phyloP scores from a whole-genome alignment of 495 filamentous ascomycete genomes.

The Aspergillus conjunctus region DNA sequence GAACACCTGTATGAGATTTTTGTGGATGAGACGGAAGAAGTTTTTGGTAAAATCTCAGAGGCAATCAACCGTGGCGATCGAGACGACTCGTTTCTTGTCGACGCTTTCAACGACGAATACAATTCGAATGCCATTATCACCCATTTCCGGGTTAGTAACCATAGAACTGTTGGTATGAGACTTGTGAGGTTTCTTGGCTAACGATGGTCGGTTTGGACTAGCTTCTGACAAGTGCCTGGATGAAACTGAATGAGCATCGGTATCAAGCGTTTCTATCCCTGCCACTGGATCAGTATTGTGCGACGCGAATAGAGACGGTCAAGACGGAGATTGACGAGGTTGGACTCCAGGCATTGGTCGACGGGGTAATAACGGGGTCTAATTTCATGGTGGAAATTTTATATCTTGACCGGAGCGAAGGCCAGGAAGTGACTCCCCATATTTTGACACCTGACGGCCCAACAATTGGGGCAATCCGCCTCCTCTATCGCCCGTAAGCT shows the following conservation, averaged over 20 bases:
- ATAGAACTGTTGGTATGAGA: neutral
- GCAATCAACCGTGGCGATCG: slow-evolving; percentile 55
- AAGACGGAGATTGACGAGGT: slow-evolving; percentile 87
- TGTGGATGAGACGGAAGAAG: slow-evolving; percentile 67
- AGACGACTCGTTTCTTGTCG: slow-evolving; percentile 62
- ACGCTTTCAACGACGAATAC: slow-evolving; percentile 74
- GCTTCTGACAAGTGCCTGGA: slow-evolving; percentile 83
- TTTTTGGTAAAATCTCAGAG: slow-evolving; percentile 60
- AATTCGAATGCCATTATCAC: slow-evolving; percentile 72
- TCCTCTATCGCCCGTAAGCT: slow-evolving; percentile 73
- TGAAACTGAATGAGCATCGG: slow-evolving; percentile 68
- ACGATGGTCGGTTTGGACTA: slow-evolving; percentile 33
- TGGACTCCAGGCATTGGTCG: slow-evolving; percentile 73
- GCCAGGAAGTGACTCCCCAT: slow-evolving; percentile 76
- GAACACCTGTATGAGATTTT: slow-evolving; percentile 79
- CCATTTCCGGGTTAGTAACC: slow-evolving; percentile 61
- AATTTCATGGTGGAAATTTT: slow-evolving; percentile 82
- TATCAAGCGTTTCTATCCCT: slow-evolving; percentile 72
- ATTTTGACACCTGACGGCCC: slow-evolving; percentile 59
- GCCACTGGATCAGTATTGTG: slow-evolving; percentile 70
- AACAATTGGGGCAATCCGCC: slow-evolving; percentile 58
- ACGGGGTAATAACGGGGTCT: slow-evolving; percentile 72
- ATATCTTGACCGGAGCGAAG: slow-evolving; percentile 87
- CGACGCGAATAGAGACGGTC: slow-evolving; percentile 68
- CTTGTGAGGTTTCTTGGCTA: neutral